These are phyloP conservation scores for Crithidia brevicula DNA, from an alignment of 208 protist species.

Conservation along the genomic window DNA sequence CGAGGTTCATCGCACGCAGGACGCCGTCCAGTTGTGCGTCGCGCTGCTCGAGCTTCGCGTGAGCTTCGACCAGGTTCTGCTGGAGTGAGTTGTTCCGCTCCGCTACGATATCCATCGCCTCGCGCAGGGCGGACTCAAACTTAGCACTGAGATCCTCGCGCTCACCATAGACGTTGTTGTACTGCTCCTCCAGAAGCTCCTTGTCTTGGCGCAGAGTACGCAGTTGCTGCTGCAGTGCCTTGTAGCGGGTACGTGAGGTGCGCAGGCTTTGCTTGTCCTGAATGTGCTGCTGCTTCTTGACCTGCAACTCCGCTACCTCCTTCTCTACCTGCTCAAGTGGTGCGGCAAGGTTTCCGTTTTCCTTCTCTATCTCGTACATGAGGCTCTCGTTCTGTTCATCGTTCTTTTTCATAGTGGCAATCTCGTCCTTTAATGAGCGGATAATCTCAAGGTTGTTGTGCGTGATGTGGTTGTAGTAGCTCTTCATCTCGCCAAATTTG, in stretches of 20 bases:
- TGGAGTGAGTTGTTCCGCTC: conserved; percentile 87
- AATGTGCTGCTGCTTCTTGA: conserved; percentile 93
- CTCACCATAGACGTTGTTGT: conserved; percentile 90
- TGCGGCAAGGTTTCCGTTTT: conserved; percentile 95
- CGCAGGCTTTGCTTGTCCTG: conserved; percentile 95
- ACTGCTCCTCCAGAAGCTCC: conserved; percentile 89
- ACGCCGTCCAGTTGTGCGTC: conserved; percentile 93
- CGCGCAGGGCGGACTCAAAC: conserved; percentile 92
- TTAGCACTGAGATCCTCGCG: conserved; percentile 94
- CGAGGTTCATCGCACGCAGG: conserved; percentile 92
- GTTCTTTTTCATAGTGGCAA: conserved; percentile 95
- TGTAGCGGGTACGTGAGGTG: conserved; percentile 79
- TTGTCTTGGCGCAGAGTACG: conserved; percentile 88
- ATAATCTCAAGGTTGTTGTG: conserved; percentile 98
- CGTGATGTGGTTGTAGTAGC: conserved; percentile 98
- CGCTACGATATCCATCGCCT: conserved; percentile 85
- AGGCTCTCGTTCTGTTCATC: conserved; percentile 96
- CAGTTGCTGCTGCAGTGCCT: conserved; percentile 84
- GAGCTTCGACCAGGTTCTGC: conserved; percentile 77
- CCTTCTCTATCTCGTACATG: conserved; percentile 97
- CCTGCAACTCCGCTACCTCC: conserved; percentile 90
- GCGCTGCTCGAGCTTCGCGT: conserved; percentile 78
- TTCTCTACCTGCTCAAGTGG: conserved; percentile 92
- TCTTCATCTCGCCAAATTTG: conserved; percentile 97
- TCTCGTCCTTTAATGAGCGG: conserved; percentile 96